phyloP scores from a whole-genome alignment of 768 basidiomycete genomes.

The Boletus huronensis region DNA sequence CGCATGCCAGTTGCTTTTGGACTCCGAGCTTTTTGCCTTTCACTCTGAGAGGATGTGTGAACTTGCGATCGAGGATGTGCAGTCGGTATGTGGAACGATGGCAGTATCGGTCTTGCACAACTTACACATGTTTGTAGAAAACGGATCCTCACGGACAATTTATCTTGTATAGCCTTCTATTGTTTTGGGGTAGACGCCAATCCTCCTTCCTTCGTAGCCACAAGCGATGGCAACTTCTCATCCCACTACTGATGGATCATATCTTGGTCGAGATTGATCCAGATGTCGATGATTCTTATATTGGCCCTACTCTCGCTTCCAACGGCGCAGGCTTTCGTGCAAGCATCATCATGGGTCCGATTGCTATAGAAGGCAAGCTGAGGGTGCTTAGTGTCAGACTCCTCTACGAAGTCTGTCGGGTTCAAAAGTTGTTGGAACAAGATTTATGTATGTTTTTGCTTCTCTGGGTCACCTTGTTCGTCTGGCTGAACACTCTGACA shows the following conservation, averaged over 20 bases:
- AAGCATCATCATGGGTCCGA: constrained; percentile 40
- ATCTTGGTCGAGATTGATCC: constrained; percentile 78
- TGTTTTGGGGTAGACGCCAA: constrained; percentile 69
- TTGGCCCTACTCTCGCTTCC: constrained; percentile 36
- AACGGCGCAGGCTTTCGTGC: constrained; percentile 28
- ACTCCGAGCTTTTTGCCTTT: constrained; percentile 84
- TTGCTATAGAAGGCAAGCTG: constrained; percentile 84
- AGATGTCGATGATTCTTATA: constrained; percentile 61
- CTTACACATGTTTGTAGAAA: constrained; percentile 42
- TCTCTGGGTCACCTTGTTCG: background rate
- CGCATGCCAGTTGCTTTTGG: constrained; percentile 70
- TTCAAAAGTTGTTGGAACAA: constrained; percentile 73
- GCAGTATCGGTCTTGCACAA: background rate
- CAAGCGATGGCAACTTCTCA: constrained; percentile 78
- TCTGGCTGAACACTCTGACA: constrained; percentile 1
- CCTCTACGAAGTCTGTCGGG: constrained; percentile 90
- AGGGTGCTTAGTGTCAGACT: constrained; percentile 66
- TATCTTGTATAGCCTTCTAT: constrained; percentile 74
- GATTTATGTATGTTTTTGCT: constrained; percentile 66
- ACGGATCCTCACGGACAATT: constrained; percentile 84
- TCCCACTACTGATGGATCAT: constrained; percentile 84
- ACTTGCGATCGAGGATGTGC: constrained; percentile 64
- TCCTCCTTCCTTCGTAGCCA: constrained; percentile 70
- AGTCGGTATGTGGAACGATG: constrained; percentile 46
- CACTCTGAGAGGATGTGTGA: constrained; percentile 93